Evolutionary conservation across 768 basidiomycete species (phyloP).

Genomic region (Pleurotus salmoneostramineus): DNA sequence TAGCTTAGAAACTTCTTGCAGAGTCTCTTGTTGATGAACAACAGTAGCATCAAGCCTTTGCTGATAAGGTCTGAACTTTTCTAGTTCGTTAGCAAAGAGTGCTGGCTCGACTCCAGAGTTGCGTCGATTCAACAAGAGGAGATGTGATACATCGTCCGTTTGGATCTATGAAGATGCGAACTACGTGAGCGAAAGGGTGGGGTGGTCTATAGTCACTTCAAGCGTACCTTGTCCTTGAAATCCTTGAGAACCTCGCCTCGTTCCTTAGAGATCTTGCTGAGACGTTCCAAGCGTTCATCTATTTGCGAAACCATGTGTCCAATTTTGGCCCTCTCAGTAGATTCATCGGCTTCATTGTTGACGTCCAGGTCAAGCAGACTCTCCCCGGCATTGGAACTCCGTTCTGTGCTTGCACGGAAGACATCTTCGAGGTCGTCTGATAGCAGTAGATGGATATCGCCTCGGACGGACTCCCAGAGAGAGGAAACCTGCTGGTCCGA

Average conservation of each 20-base stretch:
- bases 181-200: background rate
- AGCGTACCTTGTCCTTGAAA: slow-evolving; percentile 85
- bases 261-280: slow-evolving; percentile 84
- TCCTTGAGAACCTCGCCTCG: slow-evolving; percentile 86
- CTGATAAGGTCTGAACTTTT: slow-evolving; percentile 94
- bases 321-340: slow-evolving; percentile 66
- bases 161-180: slow-evolving; percentile 60
- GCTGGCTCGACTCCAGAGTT: slow-evolving; percentile 80
- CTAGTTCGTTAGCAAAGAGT: slow-evolving; percentile 89
- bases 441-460: slow-evolving; percentile 61
- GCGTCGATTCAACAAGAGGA: slow-evolving; percentile 86
- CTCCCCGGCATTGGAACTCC: slow-evolving; percentile 28
- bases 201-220: background rate
- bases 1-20: slow-evolving; percentile 72
- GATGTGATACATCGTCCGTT: slow-evolving; percentile 93
- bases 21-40: slow-evolving; percentile 64
- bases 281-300: slow-evolving; percentile 69
- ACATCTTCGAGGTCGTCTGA: slow-evolving; percentile 60
- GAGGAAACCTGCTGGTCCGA: slow-evolving; percentile 74
- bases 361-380: slow-evolving; percentile 66
- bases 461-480: slow-evolving; percentile 68
- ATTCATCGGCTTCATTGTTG: slow-evolving; percentile 56
- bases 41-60: slow-evolving; percentile 76
- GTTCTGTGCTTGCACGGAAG: slow-evolving; percentile 49
- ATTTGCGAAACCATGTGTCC: slow-evolving; percentile 65